Evolutionary conservation across 2,329 filamentous ascomycete species (phyloP).

Genomic region (Dothiorella sarmentorum): DNA sequence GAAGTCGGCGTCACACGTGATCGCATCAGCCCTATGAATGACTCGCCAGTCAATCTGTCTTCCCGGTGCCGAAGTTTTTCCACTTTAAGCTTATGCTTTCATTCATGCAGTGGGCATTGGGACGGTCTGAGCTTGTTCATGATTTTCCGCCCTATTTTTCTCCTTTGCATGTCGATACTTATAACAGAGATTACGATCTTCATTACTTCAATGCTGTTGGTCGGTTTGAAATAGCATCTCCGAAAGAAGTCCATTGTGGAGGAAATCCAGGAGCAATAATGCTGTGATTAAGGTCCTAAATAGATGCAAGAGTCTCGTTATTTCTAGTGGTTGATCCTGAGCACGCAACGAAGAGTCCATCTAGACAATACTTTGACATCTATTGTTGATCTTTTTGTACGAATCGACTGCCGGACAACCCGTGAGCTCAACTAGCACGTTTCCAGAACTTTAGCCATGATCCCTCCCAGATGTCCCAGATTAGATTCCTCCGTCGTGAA

Average conservation of each 20-base stretch:
- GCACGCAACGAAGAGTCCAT: no score
- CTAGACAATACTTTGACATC: no score
- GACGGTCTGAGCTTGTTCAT: background rate
- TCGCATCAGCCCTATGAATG: conserved; percentile 1
- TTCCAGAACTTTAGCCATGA: conserved; percentile 33
- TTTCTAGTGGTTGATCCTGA: no score
- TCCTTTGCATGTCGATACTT: background rate
- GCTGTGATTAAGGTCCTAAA: no score
- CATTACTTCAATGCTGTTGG: background rate
- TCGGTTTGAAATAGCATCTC: background rate
- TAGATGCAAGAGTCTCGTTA: no score
- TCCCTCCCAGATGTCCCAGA: conserved; percentile 29
- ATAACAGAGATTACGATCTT: background rate
- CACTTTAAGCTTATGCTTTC: conserved; percentile 4
- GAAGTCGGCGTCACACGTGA: conserved; percentile 12
- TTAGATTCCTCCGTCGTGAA: conserved; percentile 49
- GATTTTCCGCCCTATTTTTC: background rate
- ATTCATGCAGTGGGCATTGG: background rate
- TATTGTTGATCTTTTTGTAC: no score
- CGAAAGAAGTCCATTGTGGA: background rate
- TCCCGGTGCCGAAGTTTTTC: background rate
- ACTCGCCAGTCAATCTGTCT: background rate
- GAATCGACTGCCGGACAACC: no score
- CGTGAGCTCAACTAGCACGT: conserved; percentile 21
- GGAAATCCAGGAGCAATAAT: background rate